These are phyloP conservation scores for Beta lomatogona DNA, from an alignment of 179 eudicot species.

Conservation along the genomic window DNA sequence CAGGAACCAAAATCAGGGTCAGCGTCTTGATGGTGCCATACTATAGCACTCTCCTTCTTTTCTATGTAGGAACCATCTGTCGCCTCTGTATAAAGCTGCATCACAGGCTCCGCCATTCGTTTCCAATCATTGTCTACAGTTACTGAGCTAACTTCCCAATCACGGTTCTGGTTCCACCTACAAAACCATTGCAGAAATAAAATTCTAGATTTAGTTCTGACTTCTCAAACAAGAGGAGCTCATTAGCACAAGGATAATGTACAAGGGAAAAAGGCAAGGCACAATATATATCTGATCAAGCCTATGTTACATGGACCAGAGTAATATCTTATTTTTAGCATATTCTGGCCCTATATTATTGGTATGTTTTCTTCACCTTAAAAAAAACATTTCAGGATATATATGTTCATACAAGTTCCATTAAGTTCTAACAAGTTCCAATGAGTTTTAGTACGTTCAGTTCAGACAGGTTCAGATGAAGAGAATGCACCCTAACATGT, in stretches of 20 bases:
- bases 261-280: not conserved
- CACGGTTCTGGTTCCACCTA: conserved; percentile 48
- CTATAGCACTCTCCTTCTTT: conserved; percentile 57
- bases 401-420: too few relatives aligned
- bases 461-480: not conserved
- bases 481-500: too few relatives aligned
- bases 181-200: conserved; percentile 10
- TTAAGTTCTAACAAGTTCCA: too few relatives aligned
- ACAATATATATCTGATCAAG: not conserved
- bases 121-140: conserved; percentile 49
- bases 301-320: not conserved
- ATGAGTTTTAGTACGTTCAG: too few relatives aligned
- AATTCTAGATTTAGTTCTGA: too few relatives aligned
- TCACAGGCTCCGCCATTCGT: conserved; percentile 48
- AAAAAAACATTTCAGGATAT: not conserved
- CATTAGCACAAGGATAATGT: too few relatives aligned
- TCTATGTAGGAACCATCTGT: conserved; percentile 69
- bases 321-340: not conserved
- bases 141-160: conserved; percentile 47
- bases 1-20: conserved; percentile 57
- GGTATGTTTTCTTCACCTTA: not conserved
- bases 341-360: not conserved
- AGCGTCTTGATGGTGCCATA: conserved; percentile 65
- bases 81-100: conserved; percentile 52
- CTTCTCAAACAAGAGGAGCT: too few relatives aligned